Evolutionary conservation across 2,329 filamentous ascomycete genomes (phyloP).

Genomic region (Myriosclerotinia scirpicola): DNA sequence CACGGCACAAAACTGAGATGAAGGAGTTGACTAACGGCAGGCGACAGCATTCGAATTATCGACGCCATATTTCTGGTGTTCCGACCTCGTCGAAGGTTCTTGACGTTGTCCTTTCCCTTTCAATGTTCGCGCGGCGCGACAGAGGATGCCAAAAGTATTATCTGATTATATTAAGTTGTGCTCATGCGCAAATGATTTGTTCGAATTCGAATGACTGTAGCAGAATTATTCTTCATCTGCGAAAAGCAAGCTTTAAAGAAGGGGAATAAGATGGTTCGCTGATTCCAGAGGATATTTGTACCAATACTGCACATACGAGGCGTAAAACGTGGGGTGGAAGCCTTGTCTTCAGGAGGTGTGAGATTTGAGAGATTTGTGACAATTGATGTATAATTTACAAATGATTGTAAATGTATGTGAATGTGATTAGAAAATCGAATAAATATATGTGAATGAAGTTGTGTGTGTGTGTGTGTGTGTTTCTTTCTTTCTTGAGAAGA

Average conservation of each 20-base stretch:
- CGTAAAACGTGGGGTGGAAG: conserved; percentile 22
- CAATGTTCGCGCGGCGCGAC: conserved; percentile 13
- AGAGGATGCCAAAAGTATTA: not conserved
- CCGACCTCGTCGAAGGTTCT: conserved; percentile 13
- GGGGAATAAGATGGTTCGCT: conserved; percentile 10
- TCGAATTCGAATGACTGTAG: conserved; percentile 3
- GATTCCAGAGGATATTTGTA: conserved; percentile 10
- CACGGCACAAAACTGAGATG: not conserved
- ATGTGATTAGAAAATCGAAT: not conserved
- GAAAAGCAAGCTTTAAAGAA: not conserved
- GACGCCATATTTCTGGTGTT: conserved; percentile 11
- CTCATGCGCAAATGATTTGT: conserved; percentile 20
- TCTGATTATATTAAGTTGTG: conserved; percentile 5
- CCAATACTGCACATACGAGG: conserved; percentile 21
- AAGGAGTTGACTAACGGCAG: conserved; percentile 18
- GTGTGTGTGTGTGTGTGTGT: no score
- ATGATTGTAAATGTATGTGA: not conserved
- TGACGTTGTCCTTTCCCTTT: conserved; percentile 9
- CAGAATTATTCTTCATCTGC: conserved; percentile 18
- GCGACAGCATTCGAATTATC: conserved; percentile 23
- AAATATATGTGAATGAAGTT: not conserved
- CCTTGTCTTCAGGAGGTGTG: conserved; percentile 21
- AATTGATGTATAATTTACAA: conserved; percentile 11
- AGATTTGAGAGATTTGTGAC: conserved; percentile 1
- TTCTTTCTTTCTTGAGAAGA: not conserved